Evolutionary conservation across 192 early-diverging fungal species (phyloP), one percentile per base, ranked within the genome.

Genomic region (Dimargaris cristalligena): DNA sequence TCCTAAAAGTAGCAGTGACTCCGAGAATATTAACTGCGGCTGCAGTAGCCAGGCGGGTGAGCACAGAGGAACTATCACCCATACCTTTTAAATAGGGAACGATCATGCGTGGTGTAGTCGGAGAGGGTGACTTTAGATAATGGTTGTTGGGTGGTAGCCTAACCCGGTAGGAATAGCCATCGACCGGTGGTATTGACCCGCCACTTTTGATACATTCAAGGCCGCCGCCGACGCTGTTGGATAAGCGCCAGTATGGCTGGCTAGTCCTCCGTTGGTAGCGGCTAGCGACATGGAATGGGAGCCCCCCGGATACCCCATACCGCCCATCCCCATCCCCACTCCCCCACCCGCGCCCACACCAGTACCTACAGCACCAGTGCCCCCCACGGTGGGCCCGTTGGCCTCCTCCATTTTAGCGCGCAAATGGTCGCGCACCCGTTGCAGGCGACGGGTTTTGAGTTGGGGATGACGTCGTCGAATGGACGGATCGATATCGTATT

Each of bases 391-490:
- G 18, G 8, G 41, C 10, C 41, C 41, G 41, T 44, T 18, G 41
- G 18, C 10, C 41, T 9, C 18, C 10, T 9, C 41, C 8, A 44
- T 23, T 22, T 48, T 9, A 4, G 47, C 18, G 20, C 54, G 54
- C 2, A 56, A 33, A 2, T 23, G 54, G 31, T 56, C 32, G 34
- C 54, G 54, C 20, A 56, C 31, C 18, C 29, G 29, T 23, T 56
- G 54, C 34, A 56, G 18, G 16, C 54, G 54, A 14, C 32, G 54
- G 30, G 54, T 56, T 14, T 56, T 56, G 31, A 56, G 34, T 33
- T 56, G 54, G 31, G 54, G 54, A 33, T 56, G 54, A 2, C 23
- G 54, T 14, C 26, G 30, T 3, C 54, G 54, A 28, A 56, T 16
- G 16, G 54, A 11, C 32, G 54, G 54, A 23, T 56, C 54, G 14